A percentile compares a stretch with the other conserved stretches of the same genome.
These are phyloP conservation scores for Periconia sp. DNA, from an alignment of 2,329 filamentous ascomycete species.

Conservation along the genomic window DNA sequence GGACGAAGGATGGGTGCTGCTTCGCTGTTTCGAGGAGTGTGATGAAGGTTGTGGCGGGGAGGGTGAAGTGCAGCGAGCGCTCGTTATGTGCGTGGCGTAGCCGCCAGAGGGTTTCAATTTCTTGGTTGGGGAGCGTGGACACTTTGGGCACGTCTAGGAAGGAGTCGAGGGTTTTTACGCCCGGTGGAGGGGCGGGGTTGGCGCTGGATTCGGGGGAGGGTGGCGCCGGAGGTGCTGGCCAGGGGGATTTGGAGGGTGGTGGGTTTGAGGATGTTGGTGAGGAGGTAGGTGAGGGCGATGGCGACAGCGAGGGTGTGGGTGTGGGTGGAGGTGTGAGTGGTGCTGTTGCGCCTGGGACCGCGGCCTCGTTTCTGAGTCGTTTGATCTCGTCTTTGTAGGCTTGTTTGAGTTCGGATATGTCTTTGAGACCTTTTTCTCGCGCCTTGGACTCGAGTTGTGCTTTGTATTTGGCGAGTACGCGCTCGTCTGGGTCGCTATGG, in stretches of 20 bases:
- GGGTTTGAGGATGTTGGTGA: conserved; percentile 7
- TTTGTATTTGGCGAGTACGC: conserved; percentile 81
- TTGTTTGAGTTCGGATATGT: conserved; percentile 75
- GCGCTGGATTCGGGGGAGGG: conserved; percentile 25
- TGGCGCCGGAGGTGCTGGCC: conserved; percentile 28
- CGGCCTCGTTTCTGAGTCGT: conserved; percentile 67
- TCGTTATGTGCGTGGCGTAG: conserved; percentile 75
- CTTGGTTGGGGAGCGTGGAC: conserved; percentile 70
- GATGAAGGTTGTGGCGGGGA: conserved; percentile 73
- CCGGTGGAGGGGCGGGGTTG: conserved; percentile 38
- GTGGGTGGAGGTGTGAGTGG: conserved; percentile 36
- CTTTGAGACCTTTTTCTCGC: conserved; percentile 67
- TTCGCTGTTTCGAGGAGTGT: conserved; percentile 72
- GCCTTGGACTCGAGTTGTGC: conserved; percentile 84
- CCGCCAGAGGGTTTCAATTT: conserved; percentile 88
- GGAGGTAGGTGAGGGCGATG: conserved; percentile 6
- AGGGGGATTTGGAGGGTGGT: conserved; percentile 19
- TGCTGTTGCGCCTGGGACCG: conserved; percentile 55
- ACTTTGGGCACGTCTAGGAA: conserved; percentile 82
- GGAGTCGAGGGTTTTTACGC: conserved; percentile 65
- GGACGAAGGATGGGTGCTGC: conserved; percentile 81
- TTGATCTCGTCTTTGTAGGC: conserved; percentile 85
- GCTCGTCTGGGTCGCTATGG: conserved; percentile 63
- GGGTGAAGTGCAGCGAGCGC: conserved; percentile 78
- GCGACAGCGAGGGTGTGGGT: conserved; percentile 8